phyloP scores from a whole-genome alignment of 2,329 filamentous ascomycete species.

The Furcasterigmium furcatum region DNA sequence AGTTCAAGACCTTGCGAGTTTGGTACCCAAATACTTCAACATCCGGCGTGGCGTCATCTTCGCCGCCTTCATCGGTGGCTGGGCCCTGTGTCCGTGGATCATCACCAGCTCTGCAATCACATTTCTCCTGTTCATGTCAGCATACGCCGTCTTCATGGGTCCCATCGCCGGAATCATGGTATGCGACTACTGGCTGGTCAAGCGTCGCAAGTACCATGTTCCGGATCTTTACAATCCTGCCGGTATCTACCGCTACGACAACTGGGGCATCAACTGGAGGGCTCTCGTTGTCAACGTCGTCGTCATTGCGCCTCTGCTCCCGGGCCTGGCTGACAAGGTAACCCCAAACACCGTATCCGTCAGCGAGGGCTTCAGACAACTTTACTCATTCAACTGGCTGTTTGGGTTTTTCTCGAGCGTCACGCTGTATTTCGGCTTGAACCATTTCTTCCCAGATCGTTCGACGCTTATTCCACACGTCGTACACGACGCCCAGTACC shows the following conservation, averaged over 20 bases:
- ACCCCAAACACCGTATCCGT: slow-evolving; percentile 15
- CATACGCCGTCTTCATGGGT: slow-evolving; percentile 30
- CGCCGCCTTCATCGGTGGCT: no score
- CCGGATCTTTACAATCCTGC: slow-evolving; percentile 36
- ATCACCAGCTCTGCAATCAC: no score
- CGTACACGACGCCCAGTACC: no score
- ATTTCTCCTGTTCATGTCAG: no score
- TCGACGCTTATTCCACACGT: no score
- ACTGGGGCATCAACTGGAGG: slow-evolving; percentile 24
- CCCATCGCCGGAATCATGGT: slow-evolving; percentile 36
- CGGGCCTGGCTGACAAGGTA: slow-evolving; percentile 15
- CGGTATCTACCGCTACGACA: slow-evolving; percentile 32
- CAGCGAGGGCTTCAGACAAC: slow-evolving; percentile 14
- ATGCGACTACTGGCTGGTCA: slow-evolving; percentile 33
- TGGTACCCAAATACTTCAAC: no score
- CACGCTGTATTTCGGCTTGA: slow-evolving; percentile 7
- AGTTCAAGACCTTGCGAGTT: no score
- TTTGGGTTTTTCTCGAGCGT: slow-evolving; percentile 18
- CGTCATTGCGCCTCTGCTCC: slow-evolving; percentile 17
- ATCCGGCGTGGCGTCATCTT: no score
- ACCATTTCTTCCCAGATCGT: no score
- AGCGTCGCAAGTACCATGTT: slow-evolving; percentile 31
- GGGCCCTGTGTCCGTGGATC: no score
- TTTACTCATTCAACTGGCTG: slow-evolving; percentile 23
- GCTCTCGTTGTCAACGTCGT: slow-evolving; percentile 21